Evolutionary conservation across 331 rosid species (phyloP), one percentile per base, ranked within the genome.

Genomic region (Acacia concinna): DNA sequence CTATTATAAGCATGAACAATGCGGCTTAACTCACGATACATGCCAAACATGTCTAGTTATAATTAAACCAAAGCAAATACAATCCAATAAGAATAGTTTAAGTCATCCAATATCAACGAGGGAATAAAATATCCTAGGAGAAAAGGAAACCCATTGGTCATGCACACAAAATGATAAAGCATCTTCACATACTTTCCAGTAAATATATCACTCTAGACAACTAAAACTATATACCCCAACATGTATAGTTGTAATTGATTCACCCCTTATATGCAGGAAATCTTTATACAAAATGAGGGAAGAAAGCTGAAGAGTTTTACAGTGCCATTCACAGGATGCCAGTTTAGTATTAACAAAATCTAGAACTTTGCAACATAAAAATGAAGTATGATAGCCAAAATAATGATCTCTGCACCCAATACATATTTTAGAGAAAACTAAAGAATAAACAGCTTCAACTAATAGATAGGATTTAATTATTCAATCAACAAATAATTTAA

Each of bases 291-390:
- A 37, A 21, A 37, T 11, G 35, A 0, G 8, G 1, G 0, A n/a
- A 6, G 20, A n/a, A 8, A n/a, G n/a, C 0, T 0, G 6, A 49
- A 25, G 18, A 7, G 4, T n/a, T 34, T 34, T 71, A 17, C 14
- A 11, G 37, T 49, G 75, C 79, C 82, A 63, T 74, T 72, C 49
- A 60, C 35, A 83, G 44, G 63, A 83, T 57, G 74, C 54, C 77
- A 47, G 13, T 43, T 62, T 6, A 51, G 73, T 52, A 73, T 73
- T 34, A 59, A 54, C 70, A 80, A 51, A 75, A 44, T 73, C 27
- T 38, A 59, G 73, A 34, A 21, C 57, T 54, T 72, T 31, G 8
- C 31, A 35, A 11, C 52, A 37, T 38, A 9, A 64, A 65, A 31
- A 71, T 34, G 67, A 60, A 28, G 35, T 14, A 13, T 5, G 21